Evolutionary conservation across 345 rosid species (phyloP).

Genomic region (Murraya koenigii): DNA sequence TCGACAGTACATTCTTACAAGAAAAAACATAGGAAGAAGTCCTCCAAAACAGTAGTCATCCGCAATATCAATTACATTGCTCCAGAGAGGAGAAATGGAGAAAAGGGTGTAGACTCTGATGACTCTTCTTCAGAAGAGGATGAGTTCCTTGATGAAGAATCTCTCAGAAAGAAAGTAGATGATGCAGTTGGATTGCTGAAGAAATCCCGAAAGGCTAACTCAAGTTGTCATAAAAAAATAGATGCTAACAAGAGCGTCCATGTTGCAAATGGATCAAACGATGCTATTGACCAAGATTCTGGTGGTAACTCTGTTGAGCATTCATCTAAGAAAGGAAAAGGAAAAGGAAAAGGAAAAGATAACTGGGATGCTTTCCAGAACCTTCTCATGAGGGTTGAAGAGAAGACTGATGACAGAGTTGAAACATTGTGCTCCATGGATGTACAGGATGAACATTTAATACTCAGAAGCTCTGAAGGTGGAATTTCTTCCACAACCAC

Average conservation of each 20-base stretch:
- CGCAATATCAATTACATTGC: constrained; percentile 88
- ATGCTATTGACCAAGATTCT: constrained; percentile 12
- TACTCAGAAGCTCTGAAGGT: constrained; percentile 25
- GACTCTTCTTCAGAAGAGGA: constrained; percentile 48
- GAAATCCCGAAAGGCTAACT: constrained; percentile 31
- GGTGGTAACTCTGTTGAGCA: constrained; percentile 19
- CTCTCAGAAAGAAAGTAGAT: constrained; percentile 51
- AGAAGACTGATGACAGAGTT: constrained; percentile 18
- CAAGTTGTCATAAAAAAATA: constrained; percentile 26
- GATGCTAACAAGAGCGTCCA: constrained; percentile 25
- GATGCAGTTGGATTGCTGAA: constrained; percentile 53
- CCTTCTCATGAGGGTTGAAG: constrained; percentile 55
- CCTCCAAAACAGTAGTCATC: constrained; percentile 72
- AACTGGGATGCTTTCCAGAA: constrained; percentile 76
- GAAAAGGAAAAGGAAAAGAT: constrained; percentile 42
- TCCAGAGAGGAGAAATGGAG: constrained; percentile 64
- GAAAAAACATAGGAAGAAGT: constrained; percentile 55
- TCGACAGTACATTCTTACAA: constrained; percentile 27
- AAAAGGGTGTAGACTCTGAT: constrained; percentile 29
- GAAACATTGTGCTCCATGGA: constrained; percentile 25
- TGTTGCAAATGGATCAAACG: constrained; percentile 23
- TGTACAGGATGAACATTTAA: constrained; percentile 29
- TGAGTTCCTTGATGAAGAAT: constrained; percentile 47
- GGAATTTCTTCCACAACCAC: constrained; percentile 17
- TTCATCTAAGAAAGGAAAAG: constrained; percentile 30